phyloP scores from a whole-genome alignment of 768 basidiomycete species.

The Pulveroboletus frians region DNA sequence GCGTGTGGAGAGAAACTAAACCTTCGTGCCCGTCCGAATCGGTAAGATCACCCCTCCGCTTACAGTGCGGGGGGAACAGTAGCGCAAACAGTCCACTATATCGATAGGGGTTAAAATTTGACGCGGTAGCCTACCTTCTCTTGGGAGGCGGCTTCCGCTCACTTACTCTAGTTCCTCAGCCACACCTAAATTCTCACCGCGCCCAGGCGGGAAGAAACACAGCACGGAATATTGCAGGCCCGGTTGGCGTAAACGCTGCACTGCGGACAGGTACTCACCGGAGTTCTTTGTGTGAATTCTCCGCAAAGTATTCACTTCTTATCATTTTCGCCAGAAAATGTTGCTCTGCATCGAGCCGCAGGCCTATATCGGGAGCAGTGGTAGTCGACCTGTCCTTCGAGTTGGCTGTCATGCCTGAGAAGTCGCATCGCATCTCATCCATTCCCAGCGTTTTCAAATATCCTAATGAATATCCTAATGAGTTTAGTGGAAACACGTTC shows the following conservation, averaged over 20 bases:
- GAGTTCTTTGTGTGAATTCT: background rate
- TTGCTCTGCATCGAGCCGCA: background rate
- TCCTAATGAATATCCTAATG: background rate
- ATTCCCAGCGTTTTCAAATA: slow-evolving; percentile 1
- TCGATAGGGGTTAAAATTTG: background rate
- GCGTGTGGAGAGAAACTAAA: background rate
- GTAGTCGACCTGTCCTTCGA: background rate
- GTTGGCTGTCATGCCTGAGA: background rate
- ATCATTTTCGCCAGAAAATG: background rate
- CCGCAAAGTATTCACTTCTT: background rate
- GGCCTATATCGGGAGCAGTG: background rate
- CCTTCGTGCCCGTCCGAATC: slow-evolving; percentile 9
- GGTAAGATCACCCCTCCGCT: background rate
- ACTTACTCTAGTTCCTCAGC: background rate
- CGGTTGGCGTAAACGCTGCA: background rate
- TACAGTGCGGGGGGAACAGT: background rate
- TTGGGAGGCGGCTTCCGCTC: slow-evolving; percentile 8
- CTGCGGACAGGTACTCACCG: slow-evolving; percentile 1
- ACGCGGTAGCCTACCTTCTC: background rate
- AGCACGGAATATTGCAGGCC: background rate
- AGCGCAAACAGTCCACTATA: background rate
- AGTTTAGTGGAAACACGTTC: background rate
- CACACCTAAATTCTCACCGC: slow-evolving; percentile 4
- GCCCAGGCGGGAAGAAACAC: background rate
- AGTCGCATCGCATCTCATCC: background rate